These are phyloP conservation scores for Crithidia sp. DNA, from an alignment of 208 protist genomes.

Conservation along the genomic window DNA sequence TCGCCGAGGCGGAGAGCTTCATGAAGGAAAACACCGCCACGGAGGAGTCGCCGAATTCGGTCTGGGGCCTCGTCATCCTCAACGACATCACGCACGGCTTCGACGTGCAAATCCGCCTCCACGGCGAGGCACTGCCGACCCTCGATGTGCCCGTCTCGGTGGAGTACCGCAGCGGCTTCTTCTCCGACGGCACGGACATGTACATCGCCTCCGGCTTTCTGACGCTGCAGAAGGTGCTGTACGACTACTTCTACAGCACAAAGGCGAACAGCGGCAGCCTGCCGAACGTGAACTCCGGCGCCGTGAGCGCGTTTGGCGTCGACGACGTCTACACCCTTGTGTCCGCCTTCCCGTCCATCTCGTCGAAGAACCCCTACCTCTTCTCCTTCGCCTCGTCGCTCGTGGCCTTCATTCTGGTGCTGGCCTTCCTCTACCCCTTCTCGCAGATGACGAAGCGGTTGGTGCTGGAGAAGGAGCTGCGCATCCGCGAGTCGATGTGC, in stretches of 20 bases:
- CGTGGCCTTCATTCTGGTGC: conserved; percentile 61
- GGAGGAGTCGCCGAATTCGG: conserved; percentile 17
- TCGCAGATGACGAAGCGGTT: conserved; percentile 66
- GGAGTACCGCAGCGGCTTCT: conserved; percentile 48
- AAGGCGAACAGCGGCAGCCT: conserved; percentile 20
- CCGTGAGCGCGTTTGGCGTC: conserved; percentile 14
- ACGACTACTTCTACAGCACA: conserved; percentile 55
- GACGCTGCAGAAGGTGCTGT: conserved; percentile 65
- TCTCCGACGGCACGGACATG: conserved; percentile 62
- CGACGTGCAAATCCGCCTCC: conserved; percentile 73
- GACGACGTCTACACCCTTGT: conserved; percentile 34
- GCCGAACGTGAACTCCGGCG: conserved; percentile 12
- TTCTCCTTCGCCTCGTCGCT: conserved; percentile 37
- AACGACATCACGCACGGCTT: conserved; percentile 51
- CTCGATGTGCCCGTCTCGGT: conserved; percentile 33
- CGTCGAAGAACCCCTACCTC: conserved; percentile 28
- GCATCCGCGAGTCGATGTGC: conserved; percentile 76
- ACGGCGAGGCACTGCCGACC: conserved; percentile 52
- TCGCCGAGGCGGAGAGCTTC: conserved; percentile 51
- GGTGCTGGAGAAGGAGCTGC: conserved; percentile 86
- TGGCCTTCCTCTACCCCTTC: conserved; percentile 55
- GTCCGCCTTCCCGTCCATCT: conserved; percentile 29
- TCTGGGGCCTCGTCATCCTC: conserved; percentile 34
- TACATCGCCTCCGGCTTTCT: conserved; percentile 79
- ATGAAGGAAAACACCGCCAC: conserved; percentile 25